Base-by-base conservation (phyloP, 75 land plant species). In the Larix kaempferi region DNA sequence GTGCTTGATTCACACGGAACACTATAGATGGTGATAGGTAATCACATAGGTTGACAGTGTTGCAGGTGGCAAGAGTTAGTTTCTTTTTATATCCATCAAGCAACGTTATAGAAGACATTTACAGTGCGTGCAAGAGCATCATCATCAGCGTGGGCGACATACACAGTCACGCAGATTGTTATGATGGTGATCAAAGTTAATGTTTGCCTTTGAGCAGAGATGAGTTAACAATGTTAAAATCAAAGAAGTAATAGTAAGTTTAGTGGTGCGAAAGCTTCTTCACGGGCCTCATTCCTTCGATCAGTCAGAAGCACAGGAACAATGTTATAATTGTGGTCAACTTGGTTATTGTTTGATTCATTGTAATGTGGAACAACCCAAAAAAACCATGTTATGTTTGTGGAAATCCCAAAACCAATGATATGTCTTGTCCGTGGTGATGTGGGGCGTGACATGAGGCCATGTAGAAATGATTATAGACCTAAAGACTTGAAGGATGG, bases 251-350 rank as follows among this genome's bases (percentile, higher is more conserved):
- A 7, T 75, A 21, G 56, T 76, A 57, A 87, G 79, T 69, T 35
- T 61, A 14, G 86, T 87, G 21, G 59, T 82, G 19, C 66, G 74
- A 27, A 84, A 62, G 63, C 84, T 82, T 79, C 86, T 87, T 78
- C 83, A 93, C 33, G 93, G 90, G 21, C 93, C 93, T 35, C 88
- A 95, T 55, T 95, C 93, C 75, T 95, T 95, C 83, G 93, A 95
- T 83, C 85, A 85, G 1, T 90, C 88, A 6, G 88, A 86, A 74
- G 82, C 77, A 14, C 74, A 79, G 57, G 84, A 81, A 77, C 83
- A 79, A 58, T 95, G 98, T 78, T 93, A 83, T 71, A 87, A 89
- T 71, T 95, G 98, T 82, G 93, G 93, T n/a, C 84, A 93, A 64
- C 81, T 67, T 71, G 95, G 95, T 19, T 95, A 95, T 79, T 49